These are phyloP conservation scores for Chlamydomonas sp. DNA, from an alignment of 139 green algal species.

Conservation along the genomic window DNA sequence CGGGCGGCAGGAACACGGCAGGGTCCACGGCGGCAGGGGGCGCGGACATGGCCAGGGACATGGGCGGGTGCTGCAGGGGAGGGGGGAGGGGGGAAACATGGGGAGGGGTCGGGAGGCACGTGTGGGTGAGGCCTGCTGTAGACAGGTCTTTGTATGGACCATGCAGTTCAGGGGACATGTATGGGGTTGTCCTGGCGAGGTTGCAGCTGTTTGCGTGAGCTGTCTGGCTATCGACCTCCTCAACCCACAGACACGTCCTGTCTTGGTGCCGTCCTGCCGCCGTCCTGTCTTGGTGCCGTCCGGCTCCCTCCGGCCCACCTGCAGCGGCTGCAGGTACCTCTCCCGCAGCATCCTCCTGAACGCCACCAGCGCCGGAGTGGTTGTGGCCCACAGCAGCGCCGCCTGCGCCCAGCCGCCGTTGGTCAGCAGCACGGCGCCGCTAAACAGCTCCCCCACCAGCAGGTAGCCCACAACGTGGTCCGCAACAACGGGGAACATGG, in stretches of 20 bases:
- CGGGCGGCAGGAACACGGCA: slow-evolving; percentile 24
- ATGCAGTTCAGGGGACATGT: not conserved
- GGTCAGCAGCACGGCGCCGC: slow-evolving; percentile 34
- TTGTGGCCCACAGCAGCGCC: not conserved
- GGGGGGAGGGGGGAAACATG: not conserved
- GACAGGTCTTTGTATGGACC: no score
- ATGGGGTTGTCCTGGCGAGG: no score
- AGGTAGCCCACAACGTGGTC: slow-evolving; percentile 6
- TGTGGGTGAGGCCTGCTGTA: not conserved
- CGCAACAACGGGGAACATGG: slow-evolving; percentile 30
- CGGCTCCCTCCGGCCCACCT: not conserved
- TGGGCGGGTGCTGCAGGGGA: slow-evolving; percentile 15
- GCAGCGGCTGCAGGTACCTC: slow-evolving; percentile 21
- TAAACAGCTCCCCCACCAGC: slow-evolving; percentile 30
- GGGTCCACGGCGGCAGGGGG: slow-evolving; percentile 27
- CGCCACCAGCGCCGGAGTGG: slow-evolving; percentile 20
- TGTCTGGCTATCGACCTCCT: not conserved
- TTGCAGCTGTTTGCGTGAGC: not conserved
- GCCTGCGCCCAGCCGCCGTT: slow-evolving; percentile 34
- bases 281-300: not conserved
- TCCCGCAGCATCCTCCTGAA: not conserved
- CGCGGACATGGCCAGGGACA: slow-evolving; percentile 26
- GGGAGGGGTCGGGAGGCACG: not conserved
- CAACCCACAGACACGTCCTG: no score
- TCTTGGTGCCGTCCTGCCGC: not conserved